Percentiles rank a stretch among this genome's conserved stretches.
phyloP scores from a whole-genome alignment of 2,329 filamentous ascomycete genomes.

The Tolypocladium tundrense region DNA sequence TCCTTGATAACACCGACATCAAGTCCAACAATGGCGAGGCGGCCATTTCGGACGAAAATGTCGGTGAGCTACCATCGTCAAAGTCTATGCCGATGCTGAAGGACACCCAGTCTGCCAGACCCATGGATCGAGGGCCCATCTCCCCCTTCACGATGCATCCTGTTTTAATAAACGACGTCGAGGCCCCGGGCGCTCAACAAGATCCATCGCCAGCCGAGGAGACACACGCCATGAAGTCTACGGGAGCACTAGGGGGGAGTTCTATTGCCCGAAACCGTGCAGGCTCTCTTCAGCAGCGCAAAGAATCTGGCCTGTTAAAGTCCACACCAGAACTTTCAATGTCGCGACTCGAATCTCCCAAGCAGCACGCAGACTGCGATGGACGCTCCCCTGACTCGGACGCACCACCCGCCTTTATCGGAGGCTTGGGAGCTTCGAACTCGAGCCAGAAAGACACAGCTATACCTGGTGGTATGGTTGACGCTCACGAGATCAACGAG shows the following conservation, averaged over 20 bases:
- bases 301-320: background rate
- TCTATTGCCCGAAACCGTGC: no score
- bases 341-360: background rate
- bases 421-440: background rate
- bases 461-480: background rate
- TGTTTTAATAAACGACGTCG: background rate
- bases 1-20: slow-evolving; percentile 14
- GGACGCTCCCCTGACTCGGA: background rate
- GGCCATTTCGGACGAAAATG: background rate
- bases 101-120: background rate
- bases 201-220: background rate
- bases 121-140: background rate
- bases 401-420: background rate
- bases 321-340: background rate
- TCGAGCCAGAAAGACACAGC: background rate
- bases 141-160: slow-evolving; percentile 7
- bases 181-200: background rate
- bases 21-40: background rate
- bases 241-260: background rate
- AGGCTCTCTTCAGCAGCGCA: background rate
- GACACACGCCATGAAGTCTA: background rate
- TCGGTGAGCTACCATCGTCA: background rate
- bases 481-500: slow-evolving; percentile 17
- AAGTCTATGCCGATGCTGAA: background rate
- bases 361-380: background rate